Evolutionary conservation across 2,329 filamentous ascomycete species (phyloP).

Genomic region (Fusarium sp.): DNA sequence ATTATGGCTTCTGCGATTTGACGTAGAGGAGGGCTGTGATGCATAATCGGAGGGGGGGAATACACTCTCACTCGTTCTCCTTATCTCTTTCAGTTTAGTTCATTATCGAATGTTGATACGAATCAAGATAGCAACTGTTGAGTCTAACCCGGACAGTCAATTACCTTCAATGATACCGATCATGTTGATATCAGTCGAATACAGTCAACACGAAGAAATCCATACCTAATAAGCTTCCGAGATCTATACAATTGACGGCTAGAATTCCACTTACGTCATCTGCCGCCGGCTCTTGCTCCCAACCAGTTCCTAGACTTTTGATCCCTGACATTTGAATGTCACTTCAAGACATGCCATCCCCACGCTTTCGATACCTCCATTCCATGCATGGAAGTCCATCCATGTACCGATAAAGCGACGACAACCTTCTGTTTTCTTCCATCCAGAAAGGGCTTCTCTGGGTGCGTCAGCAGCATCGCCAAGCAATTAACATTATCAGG

Average conservation of each 20-base stretch:
- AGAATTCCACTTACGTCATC: constrained; percentile 13
- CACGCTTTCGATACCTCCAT: constrained; percentile 21
- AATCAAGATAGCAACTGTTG: not conserved
- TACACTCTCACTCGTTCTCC: not conserved
- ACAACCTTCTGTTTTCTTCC: not conserved
- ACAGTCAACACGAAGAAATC: not conserved
- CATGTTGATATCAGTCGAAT: not conserved
- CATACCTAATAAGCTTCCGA: not conserved
- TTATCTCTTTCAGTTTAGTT: not conserved
- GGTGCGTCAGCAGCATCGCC: constrained; percentile 15
- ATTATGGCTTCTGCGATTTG: constrained; percentile 15
- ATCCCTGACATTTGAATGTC: constrained; percentile 22
- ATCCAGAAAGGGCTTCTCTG: constrained; percentile 1
- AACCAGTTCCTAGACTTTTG: constrained; percentile 13
- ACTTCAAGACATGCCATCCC: constrained; percentile 24
- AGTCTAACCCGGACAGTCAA: not conserved
- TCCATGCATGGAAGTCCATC: not conserved
- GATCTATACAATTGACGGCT: not conserved
- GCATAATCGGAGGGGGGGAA: not conserved
- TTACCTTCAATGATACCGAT: not conserved
- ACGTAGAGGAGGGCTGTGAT: constrained; percentile 1
- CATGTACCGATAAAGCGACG: constrained; percentile 8
- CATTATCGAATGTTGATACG: not conserved
- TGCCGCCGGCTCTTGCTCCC: constrained; percentile 6
- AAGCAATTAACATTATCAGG: not conserved